Evolutionary conservation across 768 basidiomycete species (phyloP), one percentile per base, ranked within the genome.

Genomic region (Lactarius deliciosus): DNA sequence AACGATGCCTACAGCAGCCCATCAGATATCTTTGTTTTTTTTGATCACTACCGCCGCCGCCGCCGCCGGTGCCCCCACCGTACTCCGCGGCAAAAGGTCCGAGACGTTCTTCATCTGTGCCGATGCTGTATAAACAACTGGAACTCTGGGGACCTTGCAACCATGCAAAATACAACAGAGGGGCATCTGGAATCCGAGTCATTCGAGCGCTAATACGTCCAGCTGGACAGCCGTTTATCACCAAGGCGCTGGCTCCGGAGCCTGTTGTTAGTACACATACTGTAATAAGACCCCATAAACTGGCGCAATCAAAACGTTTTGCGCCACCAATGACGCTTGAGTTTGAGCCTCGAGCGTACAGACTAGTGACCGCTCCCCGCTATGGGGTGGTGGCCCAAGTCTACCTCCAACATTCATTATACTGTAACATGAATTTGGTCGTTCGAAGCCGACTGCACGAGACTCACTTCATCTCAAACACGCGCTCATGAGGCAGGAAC

Each of bases 31-130:
- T 43, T 57, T 57, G 28, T 34, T 25, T 58, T 58, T 18, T 58
- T 34, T 50, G 45, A 66, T 63, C 65, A 41, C 28, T 22, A 10
- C 58, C 58, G 40, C 59, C 50, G 43, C 64, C 64, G 65, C 56
- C 60, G 43, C 64, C 64, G 65, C 56, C 60, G 56, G 22, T 60
- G 56, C 56, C 60, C 45, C 53, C 38, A 50, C 20, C 61, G 57
- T 25, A 62, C 56, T 62, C 66, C 66, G 66, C 66, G 66, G 66
- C 56, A 56, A 18, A 54, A 56, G 45, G 38, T 58, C 47, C 65
- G 56, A 60, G 45, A 47, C 36, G 5, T 36, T 15, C 43, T 50
- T 61, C 43, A 54, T 59, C 56, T 34, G 5, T 22, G 2, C 11
- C 22, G 34, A 54, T 20, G 18, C 30, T 43, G 22, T 28, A 58